Percentiles rank a stretch among this genome's conserved stretches.
Evolutionary conservation across 257 asterid species (phyloP).

Genomic region (Rehmannia glutinosa): DNA sequence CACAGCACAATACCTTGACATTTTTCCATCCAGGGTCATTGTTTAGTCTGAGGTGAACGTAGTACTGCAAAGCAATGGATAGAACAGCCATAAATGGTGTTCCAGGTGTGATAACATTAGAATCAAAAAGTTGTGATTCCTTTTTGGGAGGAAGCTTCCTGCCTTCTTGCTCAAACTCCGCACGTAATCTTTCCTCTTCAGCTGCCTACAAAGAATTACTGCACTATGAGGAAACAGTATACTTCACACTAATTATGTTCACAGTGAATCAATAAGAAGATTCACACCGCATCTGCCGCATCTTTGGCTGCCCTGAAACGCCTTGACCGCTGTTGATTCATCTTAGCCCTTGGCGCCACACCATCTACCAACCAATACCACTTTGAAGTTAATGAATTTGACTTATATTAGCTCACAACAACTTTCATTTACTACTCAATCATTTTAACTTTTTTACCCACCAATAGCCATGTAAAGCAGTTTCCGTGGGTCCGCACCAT

Average conservation of each 20-base stretch:
- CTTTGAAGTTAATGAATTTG: conserved; percentile 8
- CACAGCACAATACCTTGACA: conserved; percentile 56
- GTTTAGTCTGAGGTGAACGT: conserved; percentile 72
- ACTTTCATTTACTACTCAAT: not conserved
- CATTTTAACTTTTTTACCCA: conserved; percentile 38
- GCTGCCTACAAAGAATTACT: conserved; percentile 57
- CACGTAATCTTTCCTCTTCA: conserved; percentile 82
- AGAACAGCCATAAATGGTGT: conserved; percentile 90
- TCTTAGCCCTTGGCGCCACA: conserved; percentile 97
- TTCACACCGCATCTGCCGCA: conserved; percentile 82
- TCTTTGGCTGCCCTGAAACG: conserved; percentile 98
- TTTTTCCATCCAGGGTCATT: conserved; percentile 95
- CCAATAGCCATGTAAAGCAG: conserved; percentile 95
- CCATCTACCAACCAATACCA: conserved; percentile 56
- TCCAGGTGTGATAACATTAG: conserved; percentile 94
- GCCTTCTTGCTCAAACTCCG: conserved; percentile 84
- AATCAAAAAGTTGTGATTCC: conserved; percentile 79
- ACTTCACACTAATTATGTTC: not conserved
- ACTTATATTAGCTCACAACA: conserved; percentile 14
- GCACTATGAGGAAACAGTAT: conserved; percentile 7
- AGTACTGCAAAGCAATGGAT: conserved; percentile 82
- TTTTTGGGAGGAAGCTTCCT: conserved; percentile 85
- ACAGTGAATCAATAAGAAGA: conserved; percentile 10
- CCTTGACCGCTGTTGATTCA: conserved; percentile 96
- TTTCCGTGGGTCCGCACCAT: conserved; percentile 96